Evolutionary conservation across 768 basidiomycete species (phyloP), one percentile per base, ranked within the genome.

Genomic region (Mrakia hoshinonis): DNA sequence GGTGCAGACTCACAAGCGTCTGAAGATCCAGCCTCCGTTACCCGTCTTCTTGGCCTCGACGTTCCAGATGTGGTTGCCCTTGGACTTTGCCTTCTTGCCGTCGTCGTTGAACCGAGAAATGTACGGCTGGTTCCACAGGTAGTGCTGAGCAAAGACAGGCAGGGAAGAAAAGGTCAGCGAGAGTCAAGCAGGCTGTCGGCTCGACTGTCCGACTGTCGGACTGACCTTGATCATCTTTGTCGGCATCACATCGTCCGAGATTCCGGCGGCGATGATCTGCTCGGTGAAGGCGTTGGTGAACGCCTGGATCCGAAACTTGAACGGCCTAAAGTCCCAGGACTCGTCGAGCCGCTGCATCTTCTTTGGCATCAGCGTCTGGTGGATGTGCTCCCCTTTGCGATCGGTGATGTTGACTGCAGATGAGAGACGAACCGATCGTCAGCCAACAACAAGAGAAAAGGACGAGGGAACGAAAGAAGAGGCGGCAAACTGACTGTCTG

Each of bases 41-140:
- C 79, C 77, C 54, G 79, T 77, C 79, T 91, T 94, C 81, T 86
- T 91, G n/a, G 92, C 95, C 76, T 97, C 92, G 64, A 98, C 89
- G 77, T 92, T 94, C 95, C 95, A 99, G 75, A 97, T 96, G 77
- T 98, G 95, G 81, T 99, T 99, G 60, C 95, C 95, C 82, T 96
- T 96, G 67, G 92, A 94, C 81, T 99, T 99, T 29, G 94, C 91
- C 81, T 99, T 99, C 81, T 97, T 97, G 46, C 95, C 95, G 78
- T 98, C 95, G 77, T 97, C 92, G 78, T 99, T 99, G 83, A 94
- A 98, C 38, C 95, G 90, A 36, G 92, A 88, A 78, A 99, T 98
- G 78, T 89, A 88, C 38, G 87, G 88, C 76, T 94, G 91, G 46
- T 87, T 87, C 95, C 95, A 99, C 63, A 99, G 86, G 81, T 96